Percentiles rank a stretch among this genome's conserved stretches.
These are phyloP conservation scores for Athelia sp. DNA, from an alignment of 1,284 basidiomycete species.

Conservation along the genomic window DNA sequence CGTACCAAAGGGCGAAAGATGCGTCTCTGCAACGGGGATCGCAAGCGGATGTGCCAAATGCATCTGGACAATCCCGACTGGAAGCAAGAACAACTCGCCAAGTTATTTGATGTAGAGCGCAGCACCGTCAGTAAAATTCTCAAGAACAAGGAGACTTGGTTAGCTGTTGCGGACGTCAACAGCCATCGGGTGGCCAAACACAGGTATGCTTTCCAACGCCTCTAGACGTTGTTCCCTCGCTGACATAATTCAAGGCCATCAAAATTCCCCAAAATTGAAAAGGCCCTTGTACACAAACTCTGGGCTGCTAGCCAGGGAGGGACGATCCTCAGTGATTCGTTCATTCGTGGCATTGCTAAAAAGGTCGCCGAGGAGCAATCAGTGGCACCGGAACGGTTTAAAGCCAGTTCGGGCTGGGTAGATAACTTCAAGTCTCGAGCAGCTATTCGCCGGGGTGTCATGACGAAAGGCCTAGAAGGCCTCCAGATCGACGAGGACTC, in stretches of 20 bases:
- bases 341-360: slow-evolving; percentile 69
- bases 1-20: slow-evolving; percentile 60
- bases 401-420: slow-evolving; percentile 86
- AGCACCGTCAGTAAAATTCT: slow-evolving; percentile 94
- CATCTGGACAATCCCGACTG: slow-evolving; percentile 57
- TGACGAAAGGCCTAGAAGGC: slow-evolving; percentile 32
- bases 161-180: slow-evolving; percentile 59
- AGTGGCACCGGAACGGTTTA: slow-evolving; percentile 73
- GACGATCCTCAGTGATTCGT: slow-evolving; percentile 59
- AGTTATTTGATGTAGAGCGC: slow-evolving; percentile 74
- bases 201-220: slow-evolving; percentile 38
- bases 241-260: slow-evolving; percentile 43
- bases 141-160: slow-evolving; percentile 80
- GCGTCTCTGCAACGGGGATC: slow-evolving; percentile 68
- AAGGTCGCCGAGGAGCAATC: slow-evolving; percentile 56
- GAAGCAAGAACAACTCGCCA: slow-evolving; percentile 80
- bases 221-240: slow-evolving; percentile 7
- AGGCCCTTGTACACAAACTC: slow-evolving; percentile 58
- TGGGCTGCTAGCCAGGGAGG: slow-evolving; percentile 44
- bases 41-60: slow-evolving; percentile 74
- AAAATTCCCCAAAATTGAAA: slow-evolving; percentile 78
- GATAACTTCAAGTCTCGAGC: slow-evolving; percentile 87
- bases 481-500: not conserved
- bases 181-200: slow-evolving; percentile 57
- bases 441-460: slow-evolving; percentile 59